Percentiles rank a stretch among this genome's conserved stretches.
Evolutionary conservation across 805 yeast species (phyloP).

Genomic region (Peterozyma toletana): DNA sequence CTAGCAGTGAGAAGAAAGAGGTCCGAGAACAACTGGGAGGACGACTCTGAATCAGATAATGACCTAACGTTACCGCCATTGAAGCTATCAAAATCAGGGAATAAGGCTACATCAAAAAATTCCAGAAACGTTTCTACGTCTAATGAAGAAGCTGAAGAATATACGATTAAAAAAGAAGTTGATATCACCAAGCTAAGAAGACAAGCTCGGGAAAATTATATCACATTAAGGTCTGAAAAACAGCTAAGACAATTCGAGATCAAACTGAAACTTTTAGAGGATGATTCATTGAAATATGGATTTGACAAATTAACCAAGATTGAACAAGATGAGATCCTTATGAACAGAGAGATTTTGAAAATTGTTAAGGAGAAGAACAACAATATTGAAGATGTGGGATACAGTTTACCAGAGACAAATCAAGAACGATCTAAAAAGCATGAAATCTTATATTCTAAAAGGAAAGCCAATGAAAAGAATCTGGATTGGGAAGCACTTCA

Average conservation of each 20-base stretch:
- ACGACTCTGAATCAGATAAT: slow-evolving; percentile 1
- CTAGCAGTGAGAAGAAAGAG: slow-evolving; percentile 9
- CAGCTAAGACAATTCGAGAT: slow-evolving; percentile 32
- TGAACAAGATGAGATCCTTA: slow-evolving; percentile 44
- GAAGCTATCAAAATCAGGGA: not conserved
- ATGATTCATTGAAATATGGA: slow-evolving; percentile 41
- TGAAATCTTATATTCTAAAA: slow-evolving; percentile 33
- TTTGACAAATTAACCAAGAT: slow-evolving; percentile 41
- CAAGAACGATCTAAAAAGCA: slow-evolving; percentile 50
- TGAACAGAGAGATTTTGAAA: slow-evolving; percentile 42
- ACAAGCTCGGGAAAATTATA: slow-evolving; percentile 42
- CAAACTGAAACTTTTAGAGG: slow-evolving; percentile 43
- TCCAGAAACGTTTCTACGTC: too few relatives aligned
- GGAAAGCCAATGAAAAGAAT: slow-evolving; percentile 12
- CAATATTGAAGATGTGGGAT: slow-evolving; percentile 29
- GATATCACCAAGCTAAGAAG: slow-evolving; percentile 26
- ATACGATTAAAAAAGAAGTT: too few relatives aligned
- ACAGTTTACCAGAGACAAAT: slow-evolving; percentile 51
- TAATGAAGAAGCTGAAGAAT: too few relatives aligned
- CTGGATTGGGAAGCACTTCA: slow-evolving; percentile 49
- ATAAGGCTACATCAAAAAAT: not conserved
- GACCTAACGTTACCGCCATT: not conserved
- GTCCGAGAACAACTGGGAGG: slow-evolving; percentile 6
- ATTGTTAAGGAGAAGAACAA: slow-evolving; percentile 30
- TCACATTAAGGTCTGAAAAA: slow-evolving; percentile 40